Percentiles rank a stretch among this genome's conserved stretches.
Conservation (phyloP, 257 asterid genomes). For the Dorcoceras hygrometricum region DNA sequence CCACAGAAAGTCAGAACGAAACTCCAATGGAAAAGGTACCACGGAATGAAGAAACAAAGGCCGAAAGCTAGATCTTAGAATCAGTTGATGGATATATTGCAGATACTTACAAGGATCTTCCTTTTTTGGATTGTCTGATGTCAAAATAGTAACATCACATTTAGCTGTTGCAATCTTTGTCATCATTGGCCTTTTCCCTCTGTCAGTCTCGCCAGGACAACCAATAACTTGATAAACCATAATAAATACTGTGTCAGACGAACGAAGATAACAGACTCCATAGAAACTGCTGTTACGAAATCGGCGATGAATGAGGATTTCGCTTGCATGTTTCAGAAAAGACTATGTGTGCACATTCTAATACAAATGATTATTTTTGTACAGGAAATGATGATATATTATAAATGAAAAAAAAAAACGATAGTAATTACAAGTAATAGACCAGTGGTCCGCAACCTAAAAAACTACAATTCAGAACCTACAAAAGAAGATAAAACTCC, state of each 20-base stretch:
- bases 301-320: not conserved
- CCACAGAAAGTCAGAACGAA: slow-evolving; percentile 1
- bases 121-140: slow-evolving; percentile 80
- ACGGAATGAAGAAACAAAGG: not conserved
- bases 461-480: too few species aligned
- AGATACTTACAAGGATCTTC: slow-evolving; percentile 87
- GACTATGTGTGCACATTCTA: too few species aligned
- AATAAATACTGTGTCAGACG: slow-evolving; percentile 28
- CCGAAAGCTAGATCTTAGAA: slow-evolving; percentile 6
- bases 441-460: too few species aligned
- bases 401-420: too few species aligned
- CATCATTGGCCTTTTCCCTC: slow-evolving; percentile 97
- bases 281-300: not conserved
- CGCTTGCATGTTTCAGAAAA: not conserved
- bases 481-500: slow-evolving; percentile 8
- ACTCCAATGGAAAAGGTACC: not conserved
- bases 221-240: slow-evolving; percentile 62
- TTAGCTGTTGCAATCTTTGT: slow-evolving; percentile 85
- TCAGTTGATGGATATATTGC: slow-evolving; percentile 10
- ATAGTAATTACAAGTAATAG: too few species aligned
- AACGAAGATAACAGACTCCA: slow-evolving; percentile 14
- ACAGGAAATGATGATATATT: too few species aligned
- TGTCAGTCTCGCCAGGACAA: slow-evolving; percentile 73
- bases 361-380: too few species aligned
- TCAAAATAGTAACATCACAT: slow-evolving; percentile 83